Evolutionary conservation across 345 rosid genomes (phyloP).

Genomic region (Eucalyptus polyanthemos): DNA sequence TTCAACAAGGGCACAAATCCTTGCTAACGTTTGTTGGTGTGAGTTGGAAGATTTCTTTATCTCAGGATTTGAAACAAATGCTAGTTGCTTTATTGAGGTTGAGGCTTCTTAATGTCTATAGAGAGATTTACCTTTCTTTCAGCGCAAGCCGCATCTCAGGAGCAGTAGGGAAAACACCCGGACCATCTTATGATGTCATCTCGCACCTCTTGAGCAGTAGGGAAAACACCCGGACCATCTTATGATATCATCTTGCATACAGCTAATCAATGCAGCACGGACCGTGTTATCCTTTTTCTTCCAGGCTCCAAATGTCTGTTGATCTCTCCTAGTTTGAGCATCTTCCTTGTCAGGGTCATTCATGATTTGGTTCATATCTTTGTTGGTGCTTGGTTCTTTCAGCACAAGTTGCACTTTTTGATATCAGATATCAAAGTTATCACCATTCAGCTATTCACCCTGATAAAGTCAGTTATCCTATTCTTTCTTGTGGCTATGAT

Average conservation of each 20-base stretch:
- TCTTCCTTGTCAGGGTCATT: background rate
- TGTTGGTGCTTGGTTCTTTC: background rate
- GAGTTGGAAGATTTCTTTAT: background rate
- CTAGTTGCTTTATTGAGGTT: background rate
- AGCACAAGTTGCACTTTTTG: background rate
- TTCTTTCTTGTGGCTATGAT: background rate
- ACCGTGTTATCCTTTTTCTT: background rate
- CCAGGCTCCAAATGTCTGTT: background rate
- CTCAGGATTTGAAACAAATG: background rate
- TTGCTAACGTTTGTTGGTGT: accelerated
- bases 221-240: accelerated
- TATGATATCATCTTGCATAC: background rate
- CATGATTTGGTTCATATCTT: background rate
- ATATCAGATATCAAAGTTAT: background rate
- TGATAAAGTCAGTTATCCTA: background rate
- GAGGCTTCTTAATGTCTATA: background rate
- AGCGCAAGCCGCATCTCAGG: background rate
- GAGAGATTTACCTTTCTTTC: background rate
- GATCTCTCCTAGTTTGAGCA: background rate
- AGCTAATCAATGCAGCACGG: background rate
- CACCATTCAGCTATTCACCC: background rate
- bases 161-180: background rate
- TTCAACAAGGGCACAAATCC: background rate
- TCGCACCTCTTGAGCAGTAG: background rate
- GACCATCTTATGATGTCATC: background rate